Conservation (phyloP, 75 land plant genomes). For the Gnetum montanum region DNA sequence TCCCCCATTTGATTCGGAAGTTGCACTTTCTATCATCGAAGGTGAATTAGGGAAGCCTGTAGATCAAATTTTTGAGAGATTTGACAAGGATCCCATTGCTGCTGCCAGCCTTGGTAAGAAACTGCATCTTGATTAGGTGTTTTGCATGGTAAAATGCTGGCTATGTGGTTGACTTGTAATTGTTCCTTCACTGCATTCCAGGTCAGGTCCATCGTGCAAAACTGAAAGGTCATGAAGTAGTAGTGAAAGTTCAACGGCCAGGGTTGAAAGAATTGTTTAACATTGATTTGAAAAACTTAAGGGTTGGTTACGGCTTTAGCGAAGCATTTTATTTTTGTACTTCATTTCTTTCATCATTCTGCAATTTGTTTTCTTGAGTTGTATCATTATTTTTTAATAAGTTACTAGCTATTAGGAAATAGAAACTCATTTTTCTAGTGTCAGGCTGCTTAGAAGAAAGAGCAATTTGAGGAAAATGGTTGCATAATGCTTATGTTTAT, state of each 20-base stretch:
- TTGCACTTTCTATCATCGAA: slow-evolving; percentile 72
- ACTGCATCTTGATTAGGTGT: no score
- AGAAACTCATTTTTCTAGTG: not conserved
- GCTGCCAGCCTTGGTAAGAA: slow-evolving; percentile 98
- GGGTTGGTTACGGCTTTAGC: slow-evolving; percentile 28
- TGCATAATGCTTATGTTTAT: slow-evolving; percentile 1
- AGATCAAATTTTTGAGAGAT: slow-evolving; percentile 61
- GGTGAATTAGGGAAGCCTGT: slow-evolving; percentile 83
- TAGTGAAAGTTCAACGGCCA: slow-evolving; percentile 98
- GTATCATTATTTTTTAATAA: not conserved
- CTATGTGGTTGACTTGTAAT: not conserved
- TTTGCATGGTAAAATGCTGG: not conserved
- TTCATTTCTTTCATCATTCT: not conserved
- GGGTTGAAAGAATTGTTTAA: slow-evolving; percentile 94
- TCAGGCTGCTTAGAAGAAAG: not conserved
- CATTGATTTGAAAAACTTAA: slow-evolving; percentile 93
- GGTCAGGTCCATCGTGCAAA: slow-evolving; percentile 97
- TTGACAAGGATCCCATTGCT: slow-evolving; percentile 97
- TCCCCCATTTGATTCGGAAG: slow-evolving; percentile 95
- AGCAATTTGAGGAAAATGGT: no score
- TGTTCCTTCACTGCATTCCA: slow-evolving; percentile 13
- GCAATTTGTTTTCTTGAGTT: not conserved
- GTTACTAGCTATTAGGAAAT: not conserved
- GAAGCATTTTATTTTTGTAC: no score
- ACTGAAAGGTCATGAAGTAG: slow-evolving; percentile 83